These are phyloP conservation scores for Priceomyces fermenticarens DNA, from an alignment of 805 yeast species.

Conservation along the genomic window DNA sequence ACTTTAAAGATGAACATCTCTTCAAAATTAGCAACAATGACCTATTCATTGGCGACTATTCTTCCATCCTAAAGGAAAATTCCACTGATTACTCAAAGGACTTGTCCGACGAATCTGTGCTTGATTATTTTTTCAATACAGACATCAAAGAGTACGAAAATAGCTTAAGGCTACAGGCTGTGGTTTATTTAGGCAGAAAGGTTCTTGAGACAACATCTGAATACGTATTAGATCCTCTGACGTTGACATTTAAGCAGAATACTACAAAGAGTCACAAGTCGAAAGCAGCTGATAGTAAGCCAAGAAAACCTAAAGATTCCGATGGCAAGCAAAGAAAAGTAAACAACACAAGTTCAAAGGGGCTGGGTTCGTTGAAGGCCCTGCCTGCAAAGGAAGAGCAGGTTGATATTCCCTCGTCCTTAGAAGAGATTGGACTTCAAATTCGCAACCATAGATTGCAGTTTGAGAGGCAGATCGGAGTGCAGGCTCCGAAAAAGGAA, in stretches of 20 bases:
- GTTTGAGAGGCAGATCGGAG: constrained; percentile 11
- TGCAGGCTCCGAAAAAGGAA: constrained; percentile 1
- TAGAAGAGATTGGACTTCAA: constrained; percentile 37
- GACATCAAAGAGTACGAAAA: constrained; percentile 19
- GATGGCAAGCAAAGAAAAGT: background rate
- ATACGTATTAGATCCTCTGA: constrained; percentile 6
- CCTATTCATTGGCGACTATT: constrained; percentile 20
- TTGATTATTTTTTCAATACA: too few species aligned
- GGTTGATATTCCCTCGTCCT: constrained; percentile 19
- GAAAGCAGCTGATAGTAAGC: background rate
- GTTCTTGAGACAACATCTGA: constrained; percentile 12
- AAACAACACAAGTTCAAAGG: too few species aligned
- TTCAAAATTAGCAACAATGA: constrained; percentile 25
- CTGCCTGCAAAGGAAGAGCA: background rate
- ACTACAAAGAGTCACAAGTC: background rate
- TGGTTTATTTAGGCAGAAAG: constrained; percentile 20
- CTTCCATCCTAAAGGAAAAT: background rate
- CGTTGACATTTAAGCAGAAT: background rate
- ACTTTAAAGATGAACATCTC: constrained; percentile 56
- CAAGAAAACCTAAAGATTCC: background rate
- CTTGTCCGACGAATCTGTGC: too few species aligned
- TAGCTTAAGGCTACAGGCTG: constrained; percentile 23
- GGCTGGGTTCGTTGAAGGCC: too few species aligned
- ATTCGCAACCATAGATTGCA: constrained; percentile 33
- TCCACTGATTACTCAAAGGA: background rate